A percentile compares a stretch with the other conserved stretches of the same genome.
phyloP scores from a whole-genome alignment of 495 filamentous ascomycete species.

The Articulospora tetracladia region DNA sequence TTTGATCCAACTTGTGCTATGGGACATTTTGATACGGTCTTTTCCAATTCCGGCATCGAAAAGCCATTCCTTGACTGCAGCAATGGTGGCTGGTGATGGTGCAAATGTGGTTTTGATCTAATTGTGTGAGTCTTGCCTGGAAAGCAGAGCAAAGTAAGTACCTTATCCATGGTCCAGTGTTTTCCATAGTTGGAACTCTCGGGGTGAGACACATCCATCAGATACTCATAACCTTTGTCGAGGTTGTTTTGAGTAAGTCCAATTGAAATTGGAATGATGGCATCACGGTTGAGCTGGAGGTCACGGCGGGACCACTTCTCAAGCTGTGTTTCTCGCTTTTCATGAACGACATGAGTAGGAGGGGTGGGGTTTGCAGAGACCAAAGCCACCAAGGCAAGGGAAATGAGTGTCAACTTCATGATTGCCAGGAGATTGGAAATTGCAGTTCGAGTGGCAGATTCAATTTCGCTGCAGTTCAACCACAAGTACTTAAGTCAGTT shows the following conservation, averaged over 20 bases:
- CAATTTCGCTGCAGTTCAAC: too few relatives aligned
- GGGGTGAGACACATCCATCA: slow-evolving; percentile 22
- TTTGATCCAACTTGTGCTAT: slow-evolving; percentile 10
- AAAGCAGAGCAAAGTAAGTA: background rate
- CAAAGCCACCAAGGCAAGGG: slow-evolving; percentile 7
- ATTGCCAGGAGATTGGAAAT: background rate
- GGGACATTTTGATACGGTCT: slow-evolving; percentile 8
- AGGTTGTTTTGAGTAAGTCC: slow-evolving; percentile 18
- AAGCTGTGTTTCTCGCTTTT: slow-evolving; percentile 15
- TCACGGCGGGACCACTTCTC: slow-evolving; percentile 18
- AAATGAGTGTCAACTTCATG: slow-evolving; percentile 23
- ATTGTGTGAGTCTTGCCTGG: background rate
- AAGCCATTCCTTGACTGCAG: slow-evolving; percentile 12
- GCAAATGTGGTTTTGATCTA: slow-evolving; percentile 8
- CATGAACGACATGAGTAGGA: slow-evolving; percentile 21
- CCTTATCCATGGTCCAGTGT: slow-evolving; percentile 13
- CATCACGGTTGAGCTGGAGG: slow-evolving; percentile 14
- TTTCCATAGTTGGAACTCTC: slow-evolving; percentile 14
- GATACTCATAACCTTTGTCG: slow-evolving; percentile 12
- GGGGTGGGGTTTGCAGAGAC: slow-evolving; percentile 17
- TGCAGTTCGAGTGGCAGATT: too few relatives aligned
- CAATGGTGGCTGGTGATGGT: slow-evolving; percentile 1
- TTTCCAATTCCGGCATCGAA: slow-evolving; percentile 6
- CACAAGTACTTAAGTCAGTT: too few relatives aligned
- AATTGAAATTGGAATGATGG: slow-evolving; percentile 16